phyloP scores from a whole-genome alignment of 257 asterid species.

The Leonotis leonurus region DNA sequence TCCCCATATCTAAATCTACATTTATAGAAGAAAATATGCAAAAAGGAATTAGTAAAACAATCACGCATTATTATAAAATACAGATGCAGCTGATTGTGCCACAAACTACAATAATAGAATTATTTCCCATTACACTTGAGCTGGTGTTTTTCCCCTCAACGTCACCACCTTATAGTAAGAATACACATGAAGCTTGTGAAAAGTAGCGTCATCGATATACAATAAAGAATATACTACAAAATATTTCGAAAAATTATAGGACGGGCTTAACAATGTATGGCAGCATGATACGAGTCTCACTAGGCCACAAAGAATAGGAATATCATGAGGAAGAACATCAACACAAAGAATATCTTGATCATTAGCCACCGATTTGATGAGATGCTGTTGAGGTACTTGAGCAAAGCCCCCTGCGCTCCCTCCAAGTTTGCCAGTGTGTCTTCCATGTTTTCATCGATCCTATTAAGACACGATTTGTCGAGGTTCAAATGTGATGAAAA shows the following conservation, averaged over 20 bases:
- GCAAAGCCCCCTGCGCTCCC: conserved; percentile 88
- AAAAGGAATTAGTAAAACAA: no score
- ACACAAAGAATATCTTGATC: conserved; percentile 89
- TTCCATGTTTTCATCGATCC: conserved; percentile 93
- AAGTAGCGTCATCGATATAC: conserved; percentile 9
- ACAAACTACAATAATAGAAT: background rate
- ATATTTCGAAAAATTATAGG: background rate
- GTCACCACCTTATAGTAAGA: conserved; percentile 4
- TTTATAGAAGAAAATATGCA: no score
- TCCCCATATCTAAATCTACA: background rate
- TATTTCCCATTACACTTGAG: background rate
- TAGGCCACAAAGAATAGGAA: conserved; percentile 91
- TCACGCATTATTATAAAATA: background rate
- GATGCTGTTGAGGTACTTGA: conserved; percentile 86
- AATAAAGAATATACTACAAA: conserved; percentile 12
- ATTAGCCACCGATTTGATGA: conserved; percentile 97
- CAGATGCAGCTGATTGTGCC: background rate
- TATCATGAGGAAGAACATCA: conserved; percentile 84
- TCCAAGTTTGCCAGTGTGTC: conserved; percentile 79
- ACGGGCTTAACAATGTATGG: background rate
- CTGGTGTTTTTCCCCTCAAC: background rate
- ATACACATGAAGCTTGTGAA: conserved; percentile 8
- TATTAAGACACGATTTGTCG: conserved; percentile 9
- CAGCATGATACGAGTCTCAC: background rate
- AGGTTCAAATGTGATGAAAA: background rate